Evolutionary conservation across 1,284 basidiomycete genomes (phyloP), one percentile per base, ranked within the genome.

Genomic region (Meripilus lineatus): DNA sequence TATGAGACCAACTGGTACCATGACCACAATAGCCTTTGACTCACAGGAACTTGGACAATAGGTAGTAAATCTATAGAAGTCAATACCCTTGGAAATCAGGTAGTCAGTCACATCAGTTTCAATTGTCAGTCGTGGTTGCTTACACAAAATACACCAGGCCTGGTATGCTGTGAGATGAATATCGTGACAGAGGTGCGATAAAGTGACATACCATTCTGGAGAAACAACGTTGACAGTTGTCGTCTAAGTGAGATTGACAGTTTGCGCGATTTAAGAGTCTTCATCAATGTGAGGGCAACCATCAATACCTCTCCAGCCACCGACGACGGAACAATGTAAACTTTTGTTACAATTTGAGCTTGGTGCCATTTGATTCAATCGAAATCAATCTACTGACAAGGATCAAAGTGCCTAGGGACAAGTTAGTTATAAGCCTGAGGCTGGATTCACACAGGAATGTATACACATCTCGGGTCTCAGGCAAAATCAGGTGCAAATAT

Each of bases 391-490:
- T 67, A 4, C 73, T 54, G 18, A 69, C n/a, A n/a, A n/a, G 66
- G 40, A 79, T 73, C 53, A 78, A 77, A 64, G 83, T 79, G 13
- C 75, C 74, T 0, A 76, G 79, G 32, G 47, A 49, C 33, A 49
- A 47, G 23, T 45, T 49, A 48, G n/a, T n/a, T n/a, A n/a, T n/a
- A n/a, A n/a, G n/a, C n/a, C n/a, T n/a, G n/a, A n/a, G n/a, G 49
- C 35, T 15, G 13, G 21, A 37, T n/a, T 23, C 21, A 17, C 3
- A 26, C n/a, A n/a, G n/a, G n/a, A n/a, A n/a, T n/a, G 32, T 33
- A 39, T 15, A 20, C 13, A 8, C 30, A 10, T 17, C 26, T 5
- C 20, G 32, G 8, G 25, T 13, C 6, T n/a, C n/a, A n/a, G n/a
- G n/a, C 18, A 11, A 24, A 14, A 23, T 22, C 32, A 20, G 23